Evolutionary conservation across 2,329 filamentous ascomycete species (phyloP).

Genomic region (Calonectria henricotiae): DNA sequence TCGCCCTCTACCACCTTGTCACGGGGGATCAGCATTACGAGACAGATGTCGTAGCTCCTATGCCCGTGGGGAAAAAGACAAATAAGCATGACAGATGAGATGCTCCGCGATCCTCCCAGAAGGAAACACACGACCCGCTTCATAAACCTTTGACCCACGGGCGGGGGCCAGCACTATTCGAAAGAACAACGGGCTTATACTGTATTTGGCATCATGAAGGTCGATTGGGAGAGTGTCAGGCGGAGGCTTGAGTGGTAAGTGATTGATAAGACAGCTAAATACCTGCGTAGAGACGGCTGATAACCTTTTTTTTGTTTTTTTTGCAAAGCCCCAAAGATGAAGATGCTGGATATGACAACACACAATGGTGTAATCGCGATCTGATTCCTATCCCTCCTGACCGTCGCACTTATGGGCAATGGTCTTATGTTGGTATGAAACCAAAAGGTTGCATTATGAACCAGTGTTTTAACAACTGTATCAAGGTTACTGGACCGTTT

Average conservation of each 20-base stretch:
- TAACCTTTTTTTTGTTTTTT: neutral
- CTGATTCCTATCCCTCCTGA: conserved; percentile 53
- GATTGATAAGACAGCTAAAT: neutral
- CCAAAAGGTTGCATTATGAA: no score
- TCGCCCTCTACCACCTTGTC: conserved; percentile 12
- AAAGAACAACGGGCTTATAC: conserved; percentile 11
- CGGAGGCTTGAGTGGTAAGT: conserved; percentile 40
- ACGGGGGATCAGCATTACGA: conserved; percentile 3
- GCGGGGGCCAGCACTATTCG: conserved; percentile 20
- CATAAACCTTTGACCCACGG: conserved; percentile 28
- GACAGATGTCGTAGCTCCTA: conserved; percentile 1
- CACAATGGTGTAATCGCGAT: conserved; percentile 55
- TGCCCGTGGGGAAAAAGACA: conserved; percentile 28
- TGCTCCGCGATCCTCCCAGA: conserved; percentile 17
- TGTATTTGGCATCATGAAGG: conserved; percentile 28
- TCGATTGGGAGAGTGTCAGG: conserved; percentile 38
- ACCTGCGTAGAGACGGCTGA: neutral
- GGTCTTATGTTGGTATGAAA: conserved; percentile 50
- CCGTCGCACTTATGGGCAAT: conserved; percentile 49
- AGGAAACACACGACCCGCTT: conserved; percentile 26
- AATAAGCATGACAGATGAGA: conserved; percentile 36
- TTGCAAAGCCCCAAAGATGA: conserved; percentile 48
- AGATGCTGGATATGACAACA: conserved; percentile 54
- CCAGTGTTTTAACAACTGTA: neutral
- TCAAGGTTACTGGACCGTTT: conserved; percentile 49